Conservation (phyloP, 2,329 filamentous ascomycete genomes). For the Septoria petroselini region DNA sequence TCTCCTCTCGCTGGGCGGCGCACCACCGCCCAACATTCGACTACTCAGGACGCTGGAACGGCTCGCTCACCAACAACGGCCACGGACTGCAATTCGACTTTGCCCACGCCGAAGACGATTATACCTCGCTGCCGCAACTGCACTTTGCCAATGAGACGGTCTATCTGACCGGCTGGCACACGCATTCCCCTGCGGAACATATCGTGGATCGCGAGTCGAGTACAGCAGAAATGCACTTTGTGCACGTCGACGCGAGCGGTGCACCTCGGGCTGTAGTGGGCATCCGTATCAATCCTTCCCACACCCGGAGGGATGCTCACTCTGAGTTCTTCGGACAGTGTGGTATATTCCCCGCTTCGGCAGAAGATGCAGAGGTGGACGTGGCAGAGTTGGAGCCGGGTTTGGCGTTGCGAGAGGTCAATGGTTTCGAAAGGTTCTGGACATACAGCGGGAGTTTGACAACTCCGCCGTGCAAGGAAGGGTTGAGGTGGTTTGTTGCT, state of each 20-base stretch:
- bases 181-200: constrained; percentile 53
- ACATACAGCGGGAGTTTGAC: constrained; percentile 51
- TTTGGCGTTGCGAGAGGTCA: constrained; percentile 39
- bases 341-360: constrained; percentile 1
- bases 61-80: constrained; percentile 50
- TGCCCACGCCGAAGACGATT: constrained; percentile 39
- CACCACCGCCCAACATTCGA: constrained; percentile 15
- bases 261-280: constrained; percentile 47
- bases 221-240: constrained; percentile 51
- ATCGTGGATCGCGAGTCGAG: constrained; percentile 43
- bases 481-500: constrained; percentile 47
- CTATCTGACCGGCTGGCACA: constrained; percentile 52
- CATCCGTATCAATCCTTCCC: constrained; percentile 45
- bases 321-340: constrained; percentile 45
- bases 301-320: constrained; percentile 33
- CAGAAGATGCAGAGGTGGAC: constrained; percentile 18
- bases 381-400: constrained; percentile 33
- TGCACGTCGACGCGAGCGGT: constrained; percentile 46
- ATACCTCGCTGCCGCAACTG: constrained; percentile 43
- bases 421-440: constrained; percentile 47
- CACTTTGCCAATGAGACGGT: constrained; percentile 47
- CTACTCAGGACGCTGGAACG: constrained; percentile 40
- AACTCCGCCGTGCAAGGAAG: constrained; percentile 49
- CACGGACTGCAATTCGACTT: constrained; percentile 48
- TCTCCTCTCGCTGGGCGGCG: neutral